Evolutionary conservation across 768 basidiomycete species (phyloP).

Genomic region (Hirschioporus abietinus): DNA sequence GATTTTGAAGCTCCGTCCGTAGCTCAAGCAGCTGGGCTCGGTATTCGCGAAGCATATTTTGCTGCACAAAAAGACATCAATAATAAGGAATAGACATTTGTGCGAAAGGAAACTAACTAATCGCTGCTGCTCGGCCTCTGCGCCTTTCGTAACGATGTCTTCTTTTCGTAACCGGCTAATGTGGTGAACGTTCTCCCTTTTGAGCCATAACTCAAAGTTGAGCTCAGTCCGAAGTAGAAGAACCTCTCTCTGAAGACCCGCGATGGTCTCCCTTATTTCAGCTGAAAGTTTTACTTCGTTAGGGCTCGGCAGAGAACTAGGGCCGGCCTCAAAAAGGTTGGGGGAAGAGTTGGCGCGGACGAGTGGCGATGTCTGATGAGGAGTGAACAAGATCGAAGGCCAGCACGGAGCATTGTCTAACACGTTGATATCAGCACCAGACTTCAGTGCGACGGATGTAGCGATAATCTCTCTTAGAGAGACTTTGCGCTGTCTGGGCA

Average conservation of each 20-base stretch:
- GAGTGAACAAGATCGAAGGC: constrained; percentile 41
- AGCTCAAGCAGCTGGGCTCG: constrained; percentile 61
- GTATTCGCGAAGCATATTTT: constrained; percentile 78
- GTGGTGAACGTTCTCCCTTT: constrained; percentile 75
- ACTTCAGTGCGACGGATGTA: constrained; percentile 68
- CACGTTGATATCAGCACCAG: constrained; percentile 59
- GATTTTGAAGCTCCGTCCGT: constrained; percentile 64
- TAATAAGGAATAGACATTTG: constrained; percentile 1
- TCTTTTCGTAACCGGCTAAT: constrained; percentile 78
- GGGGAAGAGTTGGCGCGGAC: constrained; percentile 24
- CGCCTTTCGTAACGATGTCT: constrained; percentile 63
- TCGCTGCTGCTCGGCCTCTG: constrained; percentile 78
- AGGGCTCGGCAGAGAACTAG: neutral
- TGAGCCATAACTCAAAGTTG: constrained; percentile 81
- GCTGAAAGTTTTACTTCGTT: constrained; percentile 18
- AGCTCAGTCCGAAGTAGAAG: constrained; percentile 73
- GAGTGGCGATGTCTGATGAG: constrained; percentile 19
- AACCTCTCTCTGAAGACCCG: constrained; percentile 69
- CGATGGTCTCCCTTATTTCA: constrained; percentile 60
- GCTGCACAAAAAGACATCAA: constrained; percentile 34
- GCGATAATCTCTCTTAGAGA: constrained; percentile 75
- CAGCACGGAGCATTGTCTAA: constrained; percentile 47
- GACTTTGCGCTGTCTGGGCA: constrained; percentile 26
- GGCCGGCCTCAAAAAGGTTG: constrained; percentile 11
- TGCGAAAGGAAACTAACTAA: constrained; percentile 44